Evolutionary conservation across 805 yeast species (phyloP), one percentile per base, ranked within the genome.

Genomic region (Isabelozyma rhagii): DNA sequence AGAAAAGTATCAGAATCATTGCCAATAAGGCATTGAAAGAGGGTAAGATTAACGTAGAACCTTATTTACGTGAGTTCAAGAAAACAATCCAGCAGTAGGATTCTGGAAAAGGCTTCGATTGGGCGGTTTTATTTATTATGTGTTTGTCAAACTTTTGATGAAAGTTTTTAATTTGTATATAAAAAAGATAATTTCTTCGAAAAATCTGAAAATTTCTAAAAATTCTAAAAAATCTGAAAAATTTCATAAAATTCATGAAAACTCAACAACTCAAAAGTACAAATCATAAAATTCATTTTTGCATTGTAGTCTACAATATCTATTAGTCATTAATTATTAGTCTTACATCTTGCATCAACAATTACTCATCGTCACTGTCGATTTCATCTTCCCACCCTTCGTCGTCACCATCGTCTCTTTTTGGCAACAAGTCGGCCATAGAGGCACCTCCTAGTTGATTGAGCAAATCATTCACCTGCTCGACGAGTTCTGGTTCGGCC

Each of bases 391-490:
- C 85, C 84, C 85, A 80, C 47, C 76, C 77, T 51, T 68, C 74
- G 51, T 65, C 75, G 51, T 56, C 71, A 45, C 55, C 70, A 46
- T 49, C 53, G 17, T 53, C 50, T 61, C 59, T 64, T 53, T 60
- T 64, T 13, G 77, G 78, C 46, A 70, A 55, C 48, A 69, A 60
- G 45, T 66, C 72, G 47, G 66, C 69, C 81, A 74, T 67, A 21
- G 74, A 58, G 1, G 81, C 81, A 9, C 89, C 91, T 2, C 93
- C 96, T 39, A 87, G 65, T 50, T 77, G 80, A 4, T 65, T 55
- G 49, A 84, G 66, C 53, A 87, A 62, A 9, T 66, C 77, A 25
- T 66, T 62, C 1, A 86, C 78, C 46, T 87, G 87, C 10, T 69
- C 72, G 7, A 68, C 63, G 50, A 90, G 62, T 60, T 87, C 96